Evolutionary conservation across 306 rosid genomes (phyloP).

Genomic region (Crotalaria pallida): DNA sequence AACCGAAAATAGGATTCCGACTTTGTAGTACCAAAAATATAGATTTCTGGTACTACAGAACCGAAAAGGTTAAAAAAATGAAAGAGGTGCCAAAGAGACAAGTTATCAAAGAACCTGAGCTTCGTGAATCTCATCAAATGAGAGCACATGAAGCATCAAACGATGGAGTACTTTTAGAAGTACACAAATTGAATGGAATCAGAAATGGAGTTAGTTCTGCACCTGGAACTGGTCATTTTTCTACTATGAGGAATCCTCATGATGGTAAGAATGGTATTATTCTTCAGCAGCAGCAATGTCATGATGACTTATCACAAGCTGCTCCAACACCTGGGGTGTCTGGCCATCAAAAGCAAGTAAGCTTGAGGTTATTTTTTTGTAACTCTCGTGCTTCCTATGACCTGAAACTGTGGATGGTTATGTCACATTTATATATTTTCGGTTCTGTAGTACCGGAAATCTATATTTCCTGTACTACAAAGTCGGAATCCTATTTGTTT

Average conservation of each 20-base stretch:
- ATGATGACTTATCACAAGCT: slow-evolving; percentile 28
- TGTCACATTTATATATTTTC: no score
- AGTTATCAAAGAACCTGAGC: slow-evolving; percentile 25
- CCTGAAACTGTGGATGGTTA: no score
- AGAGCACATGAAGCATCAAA: slow-evolving; percentile 36
- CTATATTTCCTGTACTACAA: no score
- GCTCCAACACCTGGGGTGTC: slow-evolving; percentile 14
- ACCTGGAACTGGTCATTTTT: neutral
- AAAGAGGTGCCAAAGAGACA: no score
- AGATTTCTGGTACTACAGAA: no score
- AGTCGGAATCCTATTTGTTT: no score
- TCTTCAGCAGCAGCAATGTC: slow-evolving; percentile 30
- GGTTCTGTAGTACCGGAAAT: no score
- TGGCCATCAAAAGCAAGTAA: slow-evolving; percentile 56
- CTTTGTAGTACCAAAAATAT: no score
- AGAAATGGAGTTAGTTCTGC: slow-evolving; percentile 32
- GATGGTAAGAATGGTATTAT: slow-evolving; percentile 31
- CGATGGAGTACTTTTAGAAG: slow-evolving; percentile 23
- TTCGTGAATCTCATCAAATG: slow-evolving; percentile 24
- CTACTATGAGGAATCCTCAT: slow-evolving; percentile 10
- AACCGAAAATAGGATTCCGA: no score
- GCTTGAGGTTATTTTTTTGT: slow-evolving; percentile 2
- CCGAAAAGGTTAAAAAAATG: no score
- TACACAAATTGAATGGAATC: slow-evolving; percentile 18
- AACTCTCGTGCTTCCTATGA: neutral